Conservation (phyloP, 768 basidiomycete species). For the Pulveroboletus sp. region DNA sequence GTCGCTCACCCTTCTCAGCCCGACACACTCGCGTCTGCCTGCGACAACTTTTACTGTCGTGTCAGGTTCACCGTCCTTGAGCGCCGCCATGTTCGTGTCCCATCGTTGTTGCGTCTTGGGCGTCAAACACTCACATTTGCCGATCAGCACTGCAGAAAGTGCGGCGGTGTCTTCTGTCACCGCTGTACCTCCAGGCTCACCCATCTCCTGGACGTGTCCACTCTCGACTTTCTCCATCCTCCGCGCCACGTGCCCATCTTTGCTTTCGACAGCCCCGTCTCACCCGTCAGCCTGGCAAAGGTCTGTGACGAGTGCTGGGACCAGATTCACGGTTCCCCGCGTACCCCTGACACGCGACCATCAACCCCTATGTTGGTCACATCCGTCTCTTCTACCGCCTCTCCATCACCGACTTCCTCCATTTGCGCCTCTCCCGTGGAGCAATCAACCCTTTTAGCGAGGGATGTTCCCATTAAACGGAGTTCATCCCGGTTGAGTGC, state of each 20-base stretch:
- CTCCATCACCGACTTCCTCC: conserved; percentile 32
- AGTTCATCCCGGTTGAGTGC: conserved; percentile 29
- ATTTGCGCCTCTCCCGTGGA: conserved; percentile 33
- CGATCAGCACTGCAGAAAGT: conserved; percentile 74
- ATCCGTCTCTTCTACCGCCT: conserved; percentile 28
- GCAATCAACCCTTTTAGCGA: conserved; percentile 18
- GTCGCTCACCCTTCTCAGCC: conserved; percentile 38
- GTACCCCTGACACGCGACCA: conserved; percentile 37
- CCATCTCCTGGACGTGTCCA: conserved; percentile 66
- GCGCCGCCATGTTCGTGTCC: conserved; percentile 62
- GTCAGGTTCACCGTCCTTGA: conserved; percentile 62
- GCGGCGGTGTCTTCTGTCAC: conserved; percentile 72
- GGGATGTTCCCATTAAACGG: conserved; percentile 18
- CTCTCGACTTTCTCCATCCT: conserved; percentile 64
- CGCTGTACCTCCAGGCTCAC: conserved; percentile 57
- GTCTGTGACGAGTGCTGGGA: conserved; percentile 79
- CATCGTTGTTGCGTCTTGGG: neutral
- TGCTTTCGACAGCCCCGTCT: conserved; percentile 51
- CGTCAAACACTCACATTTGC: conserved; percentile 17
- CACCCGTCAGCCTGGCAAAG: conserved; percentile 53
- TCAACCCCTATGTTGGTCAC: conserved; percentile 37
- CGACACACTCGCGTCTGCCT: conserved; percentile 54
- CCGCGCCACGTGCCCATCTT: conserved; percentile 62
- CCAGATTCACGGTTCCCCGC: conserved; percentile 58
- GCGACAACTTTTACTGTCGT: conserved; percentile 73